Conservation (phyloP, 2,329 filamentous ascomycete genomes). For the Apiospora malaysiana region DNA sequence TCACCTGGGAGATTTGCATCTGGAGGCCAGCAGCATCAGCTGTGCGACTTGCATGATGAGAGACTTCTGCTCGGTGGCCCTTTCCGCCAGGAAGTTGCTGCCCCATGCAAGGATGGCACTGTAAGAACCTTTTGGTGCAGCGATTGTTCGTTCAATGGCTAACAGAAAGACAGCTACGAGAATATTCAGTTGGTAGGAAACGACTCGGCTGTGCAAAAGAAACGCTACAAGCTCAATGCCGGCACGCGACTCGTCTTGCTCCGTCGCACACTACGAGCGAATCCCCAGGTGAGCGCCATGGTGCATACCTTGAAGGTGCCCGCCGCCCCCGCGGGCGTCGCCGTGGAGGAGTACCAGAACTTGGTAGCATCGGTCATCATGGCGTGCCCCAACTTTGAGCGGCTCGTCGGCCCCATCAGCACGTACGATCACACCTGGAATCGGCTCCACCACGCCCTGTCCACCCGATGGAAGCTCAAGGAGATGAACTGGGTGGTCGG, state of each 20-base stretch:
- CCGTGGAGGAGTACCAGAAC: constrained; percentile 59
- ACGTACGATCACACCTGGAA: constrained; percentile 62
- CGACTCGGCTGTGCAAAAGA: constrained; percentile 62
- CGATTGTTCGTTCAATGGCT: not conserved
- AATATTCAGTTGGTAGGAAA: constrained; percentile 63
- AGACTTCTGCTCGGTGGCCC: constrained; percentile 58
- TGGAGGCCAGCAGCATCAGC: constrained; percentile 53
- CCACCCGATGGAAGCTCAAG: constrained; percentile 59
- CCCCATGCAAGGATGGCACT: constrained; percentile 56
- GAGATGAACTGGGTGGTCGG: constrained; percentile 67
- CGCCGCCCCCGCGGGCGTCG: constrained; percentile 47
- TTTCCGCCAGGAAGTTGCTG: constrained; percentile 58
- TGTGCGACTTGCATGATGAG: constrained; percentile 72
- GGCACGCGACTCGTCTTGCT: constrained; percentile 62
- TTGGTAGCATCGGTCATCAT: constrained; percentile 66
- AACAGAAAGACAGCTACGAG: constrained; percentile 51
- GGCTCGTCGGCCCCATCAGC: constrained; percentile 59
- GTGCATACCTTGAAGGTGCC: constrained; percentile 66
- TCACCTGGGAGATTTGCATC: constrained; percentile 58
- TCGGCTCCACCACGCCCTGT: constrained; percentile 63
- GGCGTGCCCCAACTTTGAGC: constrained; percentile 69
- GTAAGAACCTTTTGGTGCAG: constrained; percentile 44
- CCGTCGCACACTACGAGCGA: constrained; percentile 61
- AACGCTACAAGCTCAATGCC: constrained; percentile 59
- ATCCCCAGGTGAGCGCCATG: constrained; percentile 57